Conservation (phyloP, 441 rosid species). For the Populus hybrid region DNA sequence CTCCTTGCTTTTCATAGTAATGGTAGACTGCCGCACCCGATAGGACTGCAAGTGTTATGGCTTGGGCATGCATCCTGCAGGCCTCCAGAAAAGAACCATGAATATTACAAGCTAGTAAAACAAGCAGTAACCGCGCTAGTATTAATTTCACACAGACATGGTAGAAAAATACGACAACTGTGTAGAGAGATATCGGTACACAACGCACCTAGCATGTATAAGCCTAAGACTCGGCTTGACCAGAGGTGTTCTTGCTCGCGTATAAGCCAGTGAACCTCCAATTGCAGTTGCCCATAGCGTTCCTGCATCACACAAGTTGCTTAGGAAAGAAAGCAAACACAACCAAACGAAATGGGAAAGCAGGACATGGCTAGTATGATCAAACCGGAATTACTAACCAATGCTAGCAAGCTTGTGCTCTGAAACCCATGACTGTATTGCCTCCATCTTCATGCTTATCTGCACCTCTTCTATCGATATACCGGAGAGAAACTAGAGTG, state of each 20-base stretch:
- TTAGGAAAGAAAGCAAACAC: background rate
- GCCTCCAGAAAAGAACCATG: background rate
- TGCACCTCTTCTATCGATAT: background rate
- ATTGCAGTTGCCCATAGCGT: slow-evolving; percentile 57
- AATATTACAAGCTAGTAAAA: no score
- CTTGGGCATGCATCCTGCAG: slow-evolving; percentile 71
- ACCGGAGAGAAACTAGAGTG: background rate
- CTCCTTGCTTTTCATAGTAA: slow-evolving; percentile 45
- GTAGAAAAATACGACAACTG: background rate
- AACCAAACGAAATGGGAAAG: background rate
- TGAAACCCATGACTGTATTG: slow-evolving; percentile 52
- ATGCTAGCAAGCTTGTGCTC: slow-evolving; percentile 59
- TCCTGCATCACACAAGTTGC: slow-evolving; percentile 25
- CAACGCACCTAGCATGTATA: slow-evolving; percentile 60
- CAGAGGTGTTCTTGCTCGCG: slow-evolving; percentile 46
- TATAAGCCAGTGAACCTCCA: slow-evolving; percentile 57
- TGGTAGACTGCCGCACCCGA: slow-evolving; percentile 67
- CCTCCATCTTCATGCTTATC: slow-evolving; percentile 38
- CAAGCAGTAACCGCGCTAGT: no score
- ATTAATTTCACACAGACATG: no score
- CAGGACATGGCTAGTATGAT: background rate
- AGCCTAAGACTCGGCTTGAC: slow-evolving; percentile 66
- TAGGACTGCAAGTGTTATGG: slow-evolving; percentile 62
- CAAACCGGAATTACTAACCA: slow-evolving; percentile 32
- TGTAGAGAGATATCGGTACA: no score